These are phyloP conservation scores for Populus tomentosa DNA, from an alignment of 441 rosid genomes.

Conservation along the genomic window DNA sequence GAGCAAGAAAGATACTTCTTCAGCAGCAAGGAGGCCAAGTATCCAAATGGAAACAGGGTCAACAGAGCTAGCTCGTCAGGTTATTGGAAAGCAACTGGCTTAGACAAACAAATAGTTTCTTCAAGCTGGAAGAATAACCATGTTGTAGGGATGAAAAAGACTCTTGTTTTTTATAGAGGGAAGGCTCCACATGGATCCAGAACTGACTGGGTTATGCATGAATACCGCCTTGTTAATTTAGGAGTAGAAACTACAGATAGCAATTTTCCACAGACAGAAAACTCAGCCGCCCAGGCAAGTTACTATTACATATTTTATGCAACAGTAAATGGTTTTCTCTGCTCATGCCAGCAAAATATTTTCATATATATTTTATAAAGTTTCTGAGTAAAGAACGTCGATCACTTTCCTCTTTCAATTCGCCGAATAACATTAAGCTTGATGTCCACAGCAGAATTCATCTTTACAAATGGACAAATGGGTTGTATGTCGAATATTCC, in stretches of 20 bases:
- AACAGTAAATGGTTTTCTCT: background rate
- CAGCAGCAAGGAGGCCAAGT: constrained; percentile 58
- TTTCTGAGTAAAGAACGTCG: background rate
- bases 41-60: constrained; percentile 52
- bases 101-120: constrained; percentile 44
- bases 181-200: constrained; percentile 47
- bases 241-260: constrained; percentile 1
- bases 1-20: constrained; percentile 67
- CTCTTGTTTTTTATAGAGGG: constrained; percentile 57
- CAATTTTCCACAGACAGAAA: constrained; percentile 1
- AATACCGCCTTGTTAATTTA: constrained; percentile 46
- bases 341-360: background rate
- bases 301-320: background rate
- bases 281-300: constrained; percentile 26
- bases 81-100: constrained; percentile 74
- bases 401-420: background rate
- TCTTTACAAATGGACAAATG: constrained; percentile 31
- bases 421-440: background rate
- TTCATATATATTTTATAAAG: background rate
- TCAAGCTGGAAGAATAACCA: constrained; percentile 21
- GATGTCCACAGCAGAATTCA: constrained; percentile 15
- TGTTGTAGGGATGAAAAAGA: constrained; percentile 63
- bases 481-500: constrained; percentile 45
- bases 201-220: constrained; percentile 82
- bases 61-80: constrained; percentile 63